Evolutionary conservation across 352 stramenopile genomes (phyloP), one percentile per base, ranked within the genome.

Genomic region (Poterioochromonas sp.): DNA sequence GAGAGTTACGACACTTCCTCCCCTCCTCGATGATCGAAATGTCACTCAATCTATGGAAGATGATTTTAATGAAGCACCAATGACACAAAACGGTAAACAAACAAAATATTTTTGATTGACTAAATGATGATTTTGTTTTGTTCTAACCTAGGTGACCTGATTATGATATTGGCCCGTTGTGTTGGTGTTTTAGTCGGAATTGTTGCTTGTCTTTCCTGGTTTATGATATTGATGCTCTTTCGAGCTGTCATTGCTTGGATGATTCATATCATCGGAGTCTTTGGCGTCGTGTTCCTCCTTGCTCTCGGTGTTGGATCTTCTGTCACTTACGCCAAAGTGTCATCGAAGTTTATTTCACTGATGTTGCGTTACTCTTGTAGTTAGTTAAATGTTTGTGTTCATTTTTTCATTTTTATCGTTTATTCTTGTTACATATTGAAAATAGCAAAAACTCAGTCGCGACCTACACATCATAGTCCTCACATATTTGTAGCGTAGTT

Each of bases 51-150:
- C n/a, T n/a, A 58, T 26, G 5, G 58, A 68, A 15, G 58, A 68
- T 68, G 58, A 68, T 68, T 68, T 68, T 68, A 11, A 68, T 18
- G 58, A 68, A 68, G 58, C 29, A 11, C 58, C 58, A 11, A 39
- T 68, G 5, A 26, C 11, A 40, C 12, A 68, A 35, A 68, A 68
- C 26, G 58, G 58, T 68, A 35, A 68, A 26, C 12, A 37, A 29
- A 26, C 5, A 29, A 15, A 35, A 37, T 35, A 18, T 39, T 68
- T 11, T 32, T 39, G 5, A 18, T 35, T 37, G 8, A 37, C 58
- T 5, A 68, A 18, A 40, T 35, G 12, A 8, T 18, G 8, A 32
- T 40, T 68, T 37, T 68, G 5, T 29, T 68, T 68, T 37, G 11
- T 68, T 37, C 11, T 68, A 68, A 15, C 26, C 5, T 35, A 68